Evolutionary conservation across 2,329 filamentous ascomycete species (phyloP), one percentile per base, ranked within the genome.

Genomic region (Diaporthe citriasiana): DNA sequence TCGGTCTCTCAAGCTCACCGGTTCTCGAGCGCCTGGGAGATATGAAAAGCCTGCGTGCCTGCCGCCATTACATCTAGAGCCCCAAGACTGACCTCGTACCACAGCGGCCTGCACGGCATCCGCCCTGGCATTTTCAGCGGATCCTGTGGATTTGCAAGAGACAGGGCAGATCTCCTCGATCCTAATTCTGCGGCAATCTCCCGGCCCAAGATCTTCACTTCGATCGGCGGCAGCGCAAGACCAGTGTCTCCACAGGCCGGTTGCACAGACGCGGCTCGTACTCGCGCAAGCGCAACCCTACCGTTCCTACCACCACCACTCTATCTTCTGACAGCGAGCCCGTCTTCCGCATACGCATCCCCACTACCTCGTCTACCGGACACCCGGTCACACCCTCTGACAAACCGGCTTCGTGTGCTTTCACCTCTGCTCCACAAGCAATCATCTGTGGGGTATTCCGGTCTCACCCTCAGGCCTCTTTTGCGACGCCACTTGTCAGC

Each of bases 191-290:
- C 59, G 42, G 71, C 56, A 70, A 50, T 72, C 68, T 47, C 57
- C 69, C 74, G 25, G 55, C 42, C 71, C 33, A 59, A 40, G 51
- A 60, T 50, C 57, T 57, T 63, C 51, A 35, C 57, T 22, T 33
- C 25, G 60, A 66, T 50, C 59, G 40, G 50, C 63, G 57, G 51
- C 19, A 66, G 27, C 30, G 27, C 66, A 35, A 40, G 47, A 40
- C 45, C 47, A 70, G 27, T 15, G 38, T 45, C 47, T 68, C 55
- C 63, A 56, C 74, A 42, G n/a, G 30, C 45, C 56, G 40, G 59
- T 75, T 51, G 60, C 70, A 75, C 72, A 60, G 30, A 51, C 47
- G 38, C 60, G 55, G 72, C 68, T 73, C 51, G 53, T 45, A 60
- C 55, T 56, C 55, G 57, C 35, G 35, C 50, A 33, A 72, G 57